phyloP scores from a whole-genome alignment of 148 eudicot genomes.

The Simmondsia chinensis region DNA sequence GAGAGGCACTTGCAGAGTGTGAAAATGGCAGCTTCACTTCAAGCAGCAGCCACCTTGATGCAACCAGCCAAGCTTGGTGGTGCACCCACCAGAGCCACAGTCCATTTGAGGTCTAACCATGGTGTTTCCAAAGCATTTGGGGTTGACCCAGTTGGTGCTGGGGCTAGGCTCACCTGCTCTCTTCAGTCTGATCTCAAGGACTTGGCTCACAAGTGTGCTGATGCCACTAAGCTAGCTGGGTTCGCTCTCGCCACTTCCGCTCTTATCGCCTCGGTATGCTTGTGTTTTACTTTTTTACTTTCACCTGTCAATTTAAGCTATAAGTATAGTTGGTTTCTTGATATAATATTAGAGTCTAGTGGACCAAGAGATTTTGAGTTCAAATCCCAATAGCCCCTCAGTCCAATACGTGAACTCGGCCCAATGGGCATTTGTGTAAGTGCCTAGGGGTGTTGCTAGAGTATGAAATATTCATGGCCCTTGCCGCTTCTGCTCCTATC shows the following conservation, averaged over 20 bases:
- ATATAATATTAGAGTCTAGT: too few relatives aligned
- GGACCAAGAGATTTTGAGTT: too few relatives aligned
- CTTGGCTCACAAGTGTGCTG: conserved; percentile 72
- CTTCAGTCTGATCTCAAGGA: conserved; percentile 79
- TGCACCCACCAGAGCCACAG: conserved; percentile 18
- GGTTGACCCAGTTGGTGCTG: conserved; percentile 26
- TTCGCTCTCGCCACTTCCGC: conserved; percentile 98
- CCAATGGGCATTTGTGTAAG: too few relatives aligned
- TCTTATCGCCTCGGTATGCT: conserved; percentile 75
- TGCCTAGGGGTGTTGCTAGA: too few relatives aligned
- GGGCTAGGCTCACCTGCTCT: conserved; percentile 59
- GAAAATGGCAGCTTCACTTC: conserved; percentile 87
- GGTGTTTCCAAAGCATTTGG: conserved; percentile 67
- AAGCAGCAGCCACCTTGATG: conserved; percentile 89
- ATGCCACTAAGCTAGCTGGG: conserved; percentile 91
- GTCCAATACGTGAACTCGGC: too few relatives aligned
- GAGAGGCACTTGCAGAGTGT: conserved; percentile 2
- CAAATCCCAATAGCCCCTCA: too few relatives aligned
- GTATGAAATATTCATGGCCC: too few relatives aligned
- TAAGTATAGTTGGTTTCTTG: too few relatives aligned
- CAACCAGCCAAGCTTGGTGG: conserved; percentile 58
- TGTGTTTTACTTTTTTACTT: neutral
- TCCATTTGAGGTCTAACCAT: conserved; percentile 52
- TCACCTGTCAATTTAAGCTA: too few relatives aligned
- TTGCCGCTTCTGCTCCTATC: too few relatives aligned